Percentiles rank a stretch among this genome's conserved stretches.
Evolutionary conservation across 805 yeast species (phyloP).

Genomic region (Yamadazyma sp.): DNA sequence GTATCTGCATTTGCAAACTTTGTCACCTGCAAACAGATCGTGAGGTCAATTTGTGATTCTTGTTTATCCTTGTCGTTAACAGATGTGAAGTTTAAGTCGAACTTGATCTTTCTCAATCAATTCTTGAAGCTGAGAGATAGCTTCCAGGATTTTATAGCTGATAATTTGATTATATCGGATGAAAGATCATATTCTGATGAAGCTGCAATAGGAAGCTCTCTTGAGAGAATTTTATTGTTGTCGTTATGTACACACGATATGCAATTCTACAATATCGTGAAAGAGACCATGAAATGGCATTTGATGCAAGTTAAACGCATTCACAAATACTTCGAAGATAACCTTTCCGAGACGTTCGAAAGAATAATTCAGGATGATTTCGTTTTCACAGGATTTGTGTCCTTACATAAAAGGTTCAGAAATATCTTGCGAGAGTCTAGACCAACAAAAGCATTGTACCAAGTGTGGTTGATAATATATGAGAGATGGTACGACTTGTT

Average conservation of each 20-base stretch:
- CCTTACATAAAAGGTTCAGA: slow-evolving; percentile 67
- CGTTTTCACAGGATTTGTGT: slow-evolving; percentile 68
- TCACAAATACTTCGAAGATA: slow-evolving; percentile 10
- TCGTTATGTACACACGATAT: slow-evolving; percentile 45
- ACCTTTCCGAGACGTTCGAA: slow-evolving; percentile 28
- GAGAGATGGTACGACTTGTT: slow-evolving; percentile 46
- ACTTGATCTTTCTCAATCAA: slow-evolving; percentile 34
- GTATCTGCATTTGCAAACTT: slow-evolving; percentile 29
- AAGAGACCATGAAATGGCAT: slow-evolving; percentile 35
- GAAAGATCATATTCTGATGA: slow-evolving; percentile 15
- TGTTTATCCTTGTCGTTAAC: slow-evolving; percentile 33
- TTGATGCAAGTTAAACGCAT: slow-evolving; percentile 18
- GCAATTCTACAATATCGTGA: slow-evolving; percentile 42
- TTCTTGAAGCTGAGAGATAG: slow-evolving; percentile 29
- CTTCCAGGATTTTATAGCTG: slow-evolving; percentile 13
- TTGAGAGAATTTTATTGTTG: slow-evolving; percentile 38
- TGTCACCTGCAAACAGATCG: slow-evolving; percentile 29
- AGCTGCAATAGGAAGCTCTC: slow-evolving; percentile 17
- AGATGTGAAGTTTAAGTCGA: slow-evolving; percentile 36
- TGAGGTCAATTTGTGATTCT: slow-evolving; percentile 36
- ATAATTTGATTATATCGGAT: slow-evolving; percentile 17
- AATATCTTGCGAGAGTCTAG: slow-evolving; percentile 26
- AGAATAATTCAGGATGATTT: slow-evolving; percentile 51
- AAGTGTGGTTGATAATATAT: slow-evolving; percentile 48
- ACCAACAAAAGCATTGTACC: slow-evolving; percentile 31